phyloP scores from a whole-genome alignment of 305 asterid species.

The Fraxinus sp. region DNA sequence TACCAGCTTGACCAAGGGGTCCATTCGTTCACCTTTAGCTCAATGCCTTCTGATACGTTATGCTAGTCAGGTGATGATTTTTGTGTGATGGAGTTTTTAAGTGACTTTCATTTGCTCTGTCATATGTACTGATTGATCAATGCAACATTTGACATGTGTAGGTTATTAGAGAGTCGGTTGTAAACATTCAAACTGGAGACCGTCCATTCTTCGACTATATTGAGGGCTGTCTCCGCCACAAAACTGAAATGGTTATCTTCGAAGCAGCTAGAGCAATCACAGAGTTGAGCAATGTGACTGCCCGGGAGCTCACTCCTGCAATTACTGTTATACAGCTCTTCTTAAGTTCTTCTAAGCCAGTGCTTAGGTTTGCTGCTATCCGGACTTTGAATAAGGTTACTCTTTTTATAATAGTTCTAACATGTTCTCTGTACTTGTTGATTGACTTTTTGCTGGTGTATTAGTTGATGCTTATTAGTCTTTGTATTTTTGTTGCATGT shows the following conservation, averaged over 20 bases:
- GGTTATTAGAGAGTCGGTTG: conserved; percentile 85
- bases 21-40: conserved; percentile 89
- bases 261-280: conserved; percentile 98
- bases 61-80: conserved; percentile 66
- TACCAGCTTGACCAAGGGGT: conserved; percentile 86
- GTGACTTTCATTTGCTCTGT: conserved; percentile 5
- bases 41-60: conserved; percentile 95
- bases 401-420: conserved; percentile 10
- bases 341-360: conserved; percentile 91
- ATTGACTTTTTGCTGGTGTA: neutral
- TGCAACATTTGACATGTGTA: conserved; percentile 29
- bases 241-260: conserved; percentile 91
- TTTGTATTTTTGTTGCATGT: neutral
- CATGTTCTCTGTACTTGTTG: neutral
- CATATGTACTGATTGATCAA: conserved; percentile 25
- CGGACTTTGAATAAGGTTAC: conserved; percentile 89
- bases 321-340: conserved; percentile 85
- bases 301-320: conserved; percentile 91
- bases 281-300: conserved; percentile 71
- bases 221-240: conserved; percentile 92
- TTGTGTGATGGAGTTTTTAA: conserved; percentile 22
- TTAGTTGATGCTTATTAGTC: conserved; percentile 13
- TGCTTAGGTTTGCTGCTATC: conserved; percentile 93
- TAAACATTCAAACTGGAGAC: conserved; percentile 66
- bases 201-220: conserved; percentile 91